These are phyloP conservation scores for Trichoderma simmonsii DNA, from an alignment of 2,329 filamentous ascomycete genomes.

Conservation along the genomic window DNA sequence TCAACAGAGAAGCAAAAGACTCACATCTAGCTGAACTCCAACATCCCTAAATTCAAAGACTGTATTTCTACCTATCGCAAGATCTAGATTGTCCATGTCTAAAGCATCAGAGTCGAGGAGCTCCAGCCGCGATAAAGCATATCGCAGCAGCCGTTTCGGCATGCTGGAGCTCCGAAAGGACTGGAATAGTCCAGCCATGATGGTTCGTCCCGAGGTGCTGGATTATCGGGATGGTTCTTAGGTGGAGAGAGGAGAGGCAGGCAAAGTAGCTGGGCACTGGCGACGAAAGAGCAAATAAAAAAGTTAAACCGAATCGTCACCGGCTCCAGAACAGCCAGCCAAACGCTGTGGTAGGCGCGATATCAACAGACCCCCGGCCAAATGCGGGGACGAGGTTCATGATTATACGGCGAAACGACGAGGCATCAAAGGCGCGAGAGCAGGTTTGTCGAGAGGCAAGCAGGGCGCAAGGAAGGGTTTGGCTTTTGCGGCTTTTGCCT, in stretches of 20 bases:
- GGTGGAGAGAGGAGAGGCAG: not conserved
- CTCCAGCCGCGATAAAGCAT: slow-evolving; percentile 78
- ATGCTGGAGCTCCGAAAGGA: slow-evolving; percentile 66
- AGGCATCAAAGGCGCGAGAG: slow-evolving; percentile 17
- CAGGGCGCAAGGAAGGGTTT: not conserved
- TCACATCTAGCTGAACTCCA: slow-evolving; percentile 72
- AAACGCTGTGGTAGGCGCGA: slow-evolving; percentile 21
- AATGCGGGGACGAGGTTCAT: slow-evolving; percentile 29
- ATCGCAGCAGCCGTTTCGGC: slow-evolving; percentile 85
- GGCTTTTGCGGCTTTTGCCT: not conserved
- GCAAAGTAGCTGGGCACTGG: not conserved
- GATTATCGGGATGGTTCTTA: not conserved
- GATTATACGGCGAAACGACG: slow-evolving; percentile 18
- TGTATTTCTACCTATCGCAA: slow-evolving; percentile 76
- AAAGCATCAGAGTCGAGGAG: slow-evolving; percentile 84
- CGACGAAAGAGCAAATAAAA: not conserved
- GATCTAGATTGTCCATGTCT: slow-evolving; percentile 80
- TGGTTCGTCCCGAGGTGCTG: slow-evolving; percentile 20
- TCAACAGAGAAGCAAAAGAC: not conserved
- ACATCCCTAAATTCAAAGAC: slow-evolving; percentile 86
- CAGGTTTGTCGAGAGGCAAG: not conserved
- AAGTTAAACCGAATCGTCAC: slow-evolving; percentile 13
- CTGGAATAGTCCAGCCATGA: slow-evolving; percentile 71
- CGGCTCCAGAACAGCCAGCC: slow-evolving; percentile 10
- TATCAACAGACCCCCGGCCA: slow-evolving; percentile 29